A percentile compares a stretch with the other conserved stretches of the same genome.
Evolutionary conservation across 768 basidiomycete genomes (phyloP).

Genomic region (Lactarius pseudohatsudake): DNA sequence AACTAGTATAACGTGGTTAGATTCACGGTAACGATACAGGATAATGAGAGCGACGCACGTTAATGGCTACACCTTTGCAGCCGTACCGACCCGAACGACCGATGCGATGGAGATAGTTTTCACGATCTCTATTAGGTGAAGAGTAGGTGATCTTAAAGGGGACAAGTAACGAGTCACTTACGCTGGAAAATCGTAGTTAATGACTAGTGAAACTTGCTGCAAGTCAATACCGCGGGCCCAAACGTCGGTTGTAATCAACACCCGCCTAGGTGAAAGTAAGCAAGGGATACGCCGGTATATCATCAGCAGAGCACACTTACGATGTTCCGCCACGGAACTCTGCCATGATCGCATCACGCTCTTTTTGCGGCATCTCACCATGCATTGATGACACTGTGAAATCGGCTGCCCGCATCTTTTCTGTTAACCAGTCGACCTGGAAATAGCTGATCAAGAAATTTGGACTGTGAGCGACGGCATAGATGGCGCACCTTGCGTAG

Average conservation of each 20-base stretch:
- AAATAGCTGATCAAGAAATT: neutral
- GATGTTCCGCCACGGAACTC: conserved; percentile 93
- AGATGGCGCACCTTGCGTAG: conserved; percentile 73
- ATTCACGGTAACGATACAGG: neutral
- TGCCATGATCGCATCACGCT: conserved; percentile 94
- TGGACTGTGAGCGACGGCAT: neutral
- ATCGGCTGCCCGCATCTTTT: conserved; percentile 98
- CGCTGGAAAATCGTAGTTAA: conserved; percentile 96
- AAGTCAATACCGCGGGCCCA: conserved; percentile 99
- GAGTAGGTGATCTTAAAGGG: conserved; percentile 6
- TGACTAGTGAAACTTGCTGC: conserved; percentile 95
- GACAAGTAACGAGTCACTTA: conserved; percentile 42
- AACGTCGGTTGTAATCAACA: conserved; percentile 93
- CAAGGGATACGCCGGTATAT: conserved; percentile 4
- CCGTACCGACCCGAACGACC: conserved; percentile 99
- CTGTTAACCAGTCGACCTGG: conserved; percentile 96
- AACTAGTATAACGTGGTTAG: conserved; percentile 49
- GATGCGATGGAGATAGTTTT: conserved; percentile 99
- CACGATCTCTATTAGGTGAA: conserved; percentile 67
- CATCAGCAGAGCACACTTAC: conserved; percentile 46
- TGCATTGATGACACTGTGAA: conserved; percentile 97
- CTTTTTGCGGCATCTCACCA: conserved; percentile 95
- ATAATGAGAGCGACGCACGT: conserved; percentile 53
- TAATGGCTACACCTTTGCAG: conserved; percentile 98
- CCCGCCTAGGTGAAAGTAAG: conserved; percentile 54